phyloP scores from a whole-genome alignment of 179 eudicot species.

The Amaranthus tricolor region DNA sequence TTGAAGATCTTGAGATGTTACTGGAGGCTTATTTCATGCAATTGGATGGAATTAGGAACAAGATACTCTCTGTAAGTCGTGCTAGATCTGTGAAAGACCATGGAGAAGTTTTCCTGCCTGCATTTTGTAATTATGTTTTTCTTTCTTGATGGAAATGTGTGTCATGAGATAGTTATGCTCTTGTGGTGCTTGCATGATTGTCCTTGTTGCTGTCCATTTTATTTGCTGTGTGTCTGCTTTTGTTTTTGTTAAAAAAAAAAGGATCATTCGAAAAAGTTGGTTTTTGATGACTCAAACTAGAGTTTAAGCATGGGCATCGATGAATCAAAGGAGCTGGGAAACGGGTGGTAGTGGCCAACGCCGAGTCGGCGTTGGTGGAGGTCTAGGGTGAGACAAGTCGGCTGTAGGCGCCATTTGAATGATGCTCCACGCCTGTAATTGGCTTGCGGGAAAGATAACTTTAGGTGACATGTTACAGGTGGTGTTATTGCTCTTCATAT shows the following conservation, averaged over 20 bases:
- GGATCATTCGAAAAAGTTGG: too few species aligned
- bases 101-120: background rate
- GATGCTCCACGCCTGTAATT: too few species aligned
- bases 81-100: background rate
- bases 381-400: too few species aligned
- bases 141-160: background rate
- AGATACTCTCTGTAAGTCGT: conserved; percentile 78
- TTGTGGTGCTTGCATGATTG: background rate
- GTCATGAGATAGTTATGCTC: background rate
- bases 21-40: conserved; percentile 98
- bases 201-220: background rate
- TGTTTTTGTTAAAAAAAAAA: background rate
- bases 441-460: too few species aligned
- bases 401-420: too few species aligned
- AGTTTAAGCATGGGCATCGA: too few species aligned
- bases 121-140: background rate
- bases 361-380: too few species aligned
- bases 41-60: conserved; percentile 90
- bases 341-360: too few species aligned
- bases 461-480: too few species aligned
- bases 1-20: conserved; percentile 96
- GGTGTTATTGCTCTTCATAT: too few species aligned
- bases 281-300: too few species aligned
- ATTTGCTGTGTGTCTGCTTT: background rate
- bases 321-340: too few species aligned